Evolutionary conservation across 208 protist genomes (phyloP).

Genomic region (Trypanosomatidae sp.): DNA sequence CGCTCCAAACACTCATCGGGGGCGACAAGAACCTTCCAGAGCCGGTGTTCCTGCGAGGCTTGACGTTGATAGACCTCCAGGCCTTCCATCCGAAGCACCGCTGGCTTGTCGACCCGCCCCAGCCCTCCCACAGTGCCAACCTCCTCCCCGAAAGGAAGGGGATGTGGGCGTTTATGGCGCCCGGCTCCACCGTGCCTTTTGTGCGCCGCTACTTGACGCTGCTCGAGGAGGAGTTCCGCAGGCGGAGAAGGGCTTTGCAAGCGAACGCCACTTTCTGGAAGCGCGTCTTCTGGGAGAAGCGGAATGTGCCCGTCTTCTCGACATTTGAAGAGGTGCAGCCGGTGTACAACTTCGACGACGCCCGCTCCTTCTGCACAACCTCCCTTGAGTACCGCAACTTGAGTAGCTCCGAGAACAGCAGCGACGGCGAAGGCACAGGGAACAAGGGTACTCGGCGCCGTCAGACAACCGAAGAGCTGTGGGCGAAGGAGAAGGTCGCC

Average conservation of each 20-base stretch:
- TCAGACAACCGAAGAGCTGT: neutral
- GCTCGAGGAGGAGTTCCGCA: constrained; percentile 12
- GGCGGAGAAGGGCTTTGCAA: neutral
- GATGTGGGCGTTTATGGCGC: constrained; percentile 13
- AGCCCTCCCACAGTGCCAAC: constrained; percentile 1
- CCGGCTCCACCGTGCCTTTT: constrained; percentile 18
- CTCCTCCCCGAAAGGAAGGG: neutral
- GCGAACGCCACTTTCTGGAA: constrained; percentile 1
- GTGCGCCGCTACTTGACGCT: constrained; percentile 24
- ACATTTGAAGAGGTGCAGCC: neutral
- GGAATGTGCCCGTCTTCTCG: neutral
- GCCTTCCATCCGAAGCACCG: constrained; percentile 26
- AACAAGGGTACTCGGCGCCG: neutral
- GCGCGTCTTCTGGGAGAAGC: neutral
- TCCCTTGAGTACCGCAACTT: neutral
- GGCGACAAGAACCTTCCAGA: neutral
- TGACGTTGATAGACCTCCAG: constrained; percentile 21
- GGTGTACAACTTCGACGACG: neutral
- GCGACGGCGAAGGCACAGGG: neutral
- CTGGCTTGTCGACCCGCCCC: constrained; percentile 19
- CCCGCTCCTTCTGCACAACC: constrained; percentile 1
- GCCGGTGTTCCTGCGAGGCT: constrained; percentile 9
- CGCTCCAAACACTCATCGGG: constrained; percentile 19
- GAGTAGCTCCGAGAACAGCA: neutral
- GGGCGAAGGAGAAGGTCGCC: neutral